These are phyloP conservation scores for Atkinsonella texensis DNA, from an alignment of 2,329 filamentous ascomycete genomes.

Conservation along the genomic window DNA sequence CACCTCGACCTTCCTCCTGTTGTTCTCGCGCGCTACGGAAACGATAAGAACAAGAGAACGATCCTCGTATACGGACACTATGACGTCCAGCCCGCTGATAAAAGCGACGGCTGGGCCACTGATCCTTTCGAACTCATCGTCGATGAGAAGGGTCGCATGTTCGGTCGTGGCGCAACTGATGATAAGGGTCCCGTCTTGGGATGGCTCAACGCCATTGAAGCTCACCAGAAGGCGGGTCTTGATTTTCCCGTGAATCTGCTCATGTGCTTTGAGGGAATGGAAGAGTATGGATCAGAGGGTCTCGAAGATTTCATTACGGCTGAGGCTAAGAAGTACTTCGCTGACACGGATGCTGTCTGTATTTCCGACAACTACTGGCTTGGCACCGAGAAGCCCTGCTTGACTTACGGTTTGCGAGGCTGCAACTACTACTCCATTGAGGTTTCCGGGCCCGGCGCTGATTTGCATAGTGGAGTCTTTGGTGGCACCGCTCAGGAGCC, in stretches of 20 bases:
- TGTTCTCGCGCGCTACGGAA: slow-evolving; percentile 83
- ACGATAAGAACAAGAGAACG: slow-evolving; percentile 83
- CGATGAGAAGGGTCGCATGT: slow-evolving; percentile 90
- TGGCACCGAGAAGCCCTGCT: slow-evolving; percentile 93
- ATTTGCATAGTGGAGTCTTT: slow-evolving; percentile 94
- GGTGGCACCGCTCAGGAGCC: slow-evolving; percentile 94
- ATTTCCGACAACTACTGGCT: slow-evolving; percentile 99
- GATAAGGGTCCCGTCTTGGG: slow-evolving; percentile 96
- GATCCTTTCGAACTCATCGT: slow-evolving; percentile 84
- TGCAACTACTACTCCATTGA: slow-evolving; percentile 97
- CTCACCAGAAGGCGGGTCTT: slow-evolving; percentile 86
- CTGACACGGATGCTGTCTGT: slow-evolving; percentile 89
- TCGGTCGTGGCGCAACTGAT: slow-evolving; percentile 86
- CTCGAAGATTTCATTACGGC: slow-evolving; percentile 87
- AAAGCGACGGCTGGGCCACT: slow-evolving; percentile 90
- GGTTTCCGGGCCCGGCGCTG: slow-evolving; percentile 80
- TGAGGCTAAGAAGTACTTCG: slow-evolving; percentile 90
- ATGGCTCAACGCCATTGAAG: slow-evolving; percentile 97
- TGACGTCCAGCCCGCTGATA: slow-evolving; percentile 90
- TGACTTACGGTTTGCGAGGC: slow-evolving; percentile 92
- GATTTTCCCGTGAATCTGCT: slow-evolving; percentile 96
- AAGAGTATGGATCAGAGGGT: slow-evolving; percentile 95
- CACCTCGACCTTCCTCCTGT: slow-evolving; percentile 86
- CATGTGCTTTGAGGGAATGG: slow-evolving; percentile 99
- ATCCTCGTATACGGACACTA: slow-evolving; percentile 98